A percentile compares a stretch with the other conserved stretches of the same genome.
Conservation (phyloP, 176 grass and related monocot genomes). For the Oryza rufipogon region DNA sequence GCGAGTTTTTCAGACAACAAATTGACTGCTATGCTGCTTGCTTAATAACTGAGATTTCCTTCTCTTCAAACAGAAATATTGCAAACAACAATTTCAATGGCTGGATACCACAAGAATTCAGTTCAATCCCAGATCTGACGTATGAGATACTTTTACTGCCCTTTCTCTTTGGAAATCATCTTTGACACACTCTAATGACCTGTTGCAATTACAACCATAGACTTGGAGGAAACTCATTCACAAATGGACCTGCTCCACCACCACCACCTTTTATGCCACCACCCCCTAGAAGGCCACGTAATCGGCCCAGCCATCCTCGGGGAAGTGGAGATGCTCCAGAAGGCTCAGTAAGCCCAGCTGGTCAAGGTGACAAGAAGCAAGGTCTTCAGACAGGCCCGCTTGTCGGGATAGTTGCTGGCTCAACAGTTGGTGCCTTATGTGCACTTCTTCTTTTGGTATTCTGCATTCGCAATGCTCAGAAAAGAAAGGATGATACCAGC, state of each 20-base stretch:
- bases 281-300: conserved; percentile 62
- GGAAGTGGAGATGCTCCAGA: conserved; percentile 51
- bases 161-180: conserved; percentile 1
- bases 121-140: conserved; percentile 84
- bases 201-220: conserved; percentile 58
- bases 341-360: conserved; percentile 33
- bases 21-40: conserved; percentile 24
- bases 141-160: conserved; percentile 43
- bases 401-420: conserved; percentile 73
- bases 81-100: conserved; percentile 95
- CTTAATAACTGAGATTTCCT: neutral
- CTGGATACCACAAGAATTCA: conserved; percentile 91
- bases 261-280: conserved; percentile 79
- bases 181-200: conserved; percentile 35
- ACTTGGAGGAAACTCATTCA: conserved; percentile 84
- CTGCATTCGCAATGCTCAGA: conserved; percentile 52
- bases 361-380: conserved; percentile 60
- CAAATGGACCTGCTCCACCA: conserved; percentile 75
- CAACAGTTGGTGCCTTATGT: conserved; percentile 56
- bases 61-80: conserved; percentile 73
- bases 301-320: conserved; percentile 39
- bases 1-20: conserved; percentile 27
- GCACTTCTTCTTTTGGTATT: conserved; percentile 59
- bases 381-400: conserved; percentile 56
- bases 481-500: conserved; percentile 65